Evolutionary conservation across 805 yeast species (phyloP).

Genomic region (Pichia thaimueangensis): DNA sequence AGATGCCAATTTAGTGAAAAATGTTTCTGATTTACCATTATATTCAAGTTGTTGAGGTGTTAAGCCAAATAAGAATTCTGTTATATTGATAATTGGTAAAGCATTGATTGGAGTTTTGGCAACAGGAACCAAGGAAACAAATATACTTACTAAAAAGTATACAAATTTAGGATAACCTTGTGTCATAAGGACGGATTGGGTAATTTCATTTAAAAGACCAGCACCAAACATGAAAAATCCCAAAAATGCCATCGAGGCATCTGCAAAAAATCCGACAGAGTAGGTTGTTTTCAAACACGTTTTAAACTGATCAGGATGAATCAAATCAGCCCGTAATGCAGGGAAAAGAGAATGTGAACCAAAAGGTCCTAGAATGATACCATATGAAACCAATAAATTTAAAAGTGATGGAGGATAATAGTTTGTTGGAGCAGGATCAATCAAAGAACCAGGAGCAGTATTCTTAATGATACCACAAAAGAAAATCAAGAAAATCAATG

Average conservation of each 20-base stretch:
- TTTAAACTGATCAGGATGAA: slow-evolving; percentile 58
- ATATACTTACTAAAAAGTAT: slow-evolving; percentile 48
- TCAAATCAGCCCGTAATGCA: slow-evolving; percentile 67
- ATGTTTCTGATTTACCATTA: slow-evolving; percentile 10
- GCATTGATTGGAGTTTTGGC: slow-evolving; percentile 86
- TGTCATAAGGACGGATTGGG: slow-evolving; percentile 64
- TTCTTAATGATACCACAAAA: slow-evolving; percentile 40
- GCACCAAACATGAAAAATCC: slow-evolving; percentile 82
- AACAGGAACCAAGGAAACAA: slow-evolving; percentile 74
- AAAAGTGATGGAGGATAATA: slow-evolving; percentile 34
- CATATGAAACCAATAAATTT: slow-evolving; percentile 45
- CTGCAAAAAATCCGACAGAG: slow-evolving; percentile 50
- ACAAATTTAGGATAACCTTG: slow-evolving; percentile 62
- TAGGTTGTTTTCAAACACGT: slow-evolving; percentile 50
- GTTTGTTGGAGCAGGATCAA: slow-evolving; percentile 38
- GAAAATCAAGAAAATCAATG: slow-evolving; percentile 40
- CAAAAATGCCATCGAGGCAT: slow-evolving; percentile 52
- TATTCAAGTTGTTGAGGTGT: slow-evolving; percentile 24
- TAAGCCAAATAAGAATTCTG: slow-evolving; percentile 42
- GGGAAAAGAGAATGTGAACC: slow-evolving; percentile 86
- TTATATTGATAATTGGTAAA: slow-evolving; percentile 74
- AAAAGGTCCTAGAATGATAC: slow-evolving; percentile 70
- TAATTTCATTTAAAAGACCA: slow-evolving; percentile 61
- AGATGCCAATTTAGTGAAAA: slow-evolving; percentile 11
- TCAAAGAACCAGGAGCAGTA: slow-evolving; percentile 49